Conservation (phyloP, 805 yeast genomes). For the Scheffersomyces stipitis region DNA sequence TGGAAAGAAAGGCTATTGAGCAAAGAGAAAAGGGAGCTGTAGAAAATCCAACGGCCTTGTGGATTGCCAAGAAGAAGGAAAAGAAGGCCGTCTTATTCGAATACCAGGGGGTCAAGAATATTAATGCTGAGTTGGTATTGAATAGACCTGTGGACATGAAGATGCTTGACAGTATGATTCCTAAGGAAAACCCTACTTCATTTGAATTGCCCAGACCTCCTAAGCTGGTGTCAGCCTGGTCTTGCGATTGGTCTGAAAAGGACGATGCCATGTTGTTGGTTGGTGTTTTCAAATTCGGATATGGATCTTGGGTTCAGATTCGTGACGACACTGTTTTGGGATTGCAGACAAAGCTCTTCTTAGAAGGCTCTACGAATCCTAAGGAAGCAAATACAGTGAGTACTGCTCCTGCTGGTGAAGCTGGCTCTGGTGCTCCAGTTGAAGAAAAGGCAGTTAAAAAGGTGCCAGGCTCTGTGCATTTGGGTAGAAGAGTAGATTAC, state of each 20-base stretch:
- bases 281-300: conserved; percentile 91
- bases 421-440: conserved; percentile 9
- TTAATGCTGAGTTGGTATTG: conserved; percentile 86
- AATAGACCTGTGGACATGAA: conserved; percentile 85
- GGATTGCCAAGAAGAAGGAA: conserved; percentile 72
- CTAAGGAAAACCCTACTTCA: conserved; percentile 52
- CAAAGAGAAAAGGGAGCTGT: conserved; percentile 47
- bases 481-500: conserved; percentile 89
- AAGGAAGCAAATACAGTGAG: conserved; percentile 15
- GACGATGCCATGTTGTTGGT: conserved; percentile 86
- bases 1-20: conserved; percentile 60
- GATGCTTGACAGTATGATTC: conserved; percentile 53
- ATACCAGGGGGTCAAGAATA: conserved; percentile 79
- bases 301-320: conserved; percentile 92
- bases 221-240: conserved; percentile 89
- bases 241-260: conserved; percentile 75
- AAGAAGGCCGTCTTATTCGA: conserved; percentile 89
- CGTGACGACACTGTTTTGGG: conserved; percentile 94
- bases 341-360: conserved; percentile 77
- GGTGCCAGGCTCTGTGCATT: conserved; percentile 89
- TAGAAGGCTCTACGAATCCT: conserved; percentile 39
- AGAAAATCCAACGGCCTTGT: conserved; percentile 49
- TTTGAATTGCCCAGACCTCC: conserved; percentile 64
- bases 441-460: conserved; percentile 49
- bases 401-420: conserved; percentile 7